A percentile compares a stretch with the other conserved stretches of the same genome.
Conservation (phyloP, 352 stramenopile species). For the Pythium pyrilobum region DNA sequence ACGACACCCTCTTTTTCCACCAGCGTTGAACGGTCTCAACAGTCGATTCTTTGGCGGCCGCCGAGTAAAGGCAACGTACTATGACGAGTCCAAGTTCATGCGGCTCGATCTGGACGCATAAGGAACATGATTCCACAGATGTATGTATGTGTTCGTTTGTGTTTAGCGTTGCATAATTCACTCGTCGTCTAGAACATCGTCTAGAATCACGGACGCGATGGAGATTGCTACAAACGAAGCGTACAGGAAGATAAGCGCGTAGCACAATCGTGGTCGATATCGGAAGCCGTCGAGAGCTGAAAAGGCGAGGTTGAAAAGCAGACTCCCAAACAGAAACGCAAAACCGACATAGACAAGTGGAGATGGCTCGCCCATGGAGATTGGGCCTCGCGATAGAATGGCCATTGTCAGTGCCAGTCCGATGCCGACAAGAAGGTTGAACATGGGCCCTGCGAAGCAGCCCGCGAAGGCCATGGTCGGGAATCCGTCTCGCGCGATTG, state of each 20-base stretch:
- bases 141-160: too few species aligned
- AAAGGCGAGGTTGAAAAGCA: constrained; percentile 58
- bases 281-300: constrained; percentile 51
- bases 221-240: constrained; percentile 60
- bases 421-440: constrained; percentile 71
- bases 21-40: constrained; percentile 77
- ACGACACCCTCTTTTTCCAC: too few species aligned
- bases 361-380: constrained; percentile 48
- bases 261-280: constrained; percentile 58
- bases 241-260: constrained; percentile 54
- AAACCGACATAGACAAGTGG: constrained; percentile 67
- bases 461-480: constrained; percentile 80
- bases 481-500: constrained; percentile 73
- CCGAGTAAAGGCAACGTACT: constrained; percentile 77
- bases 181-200: neutral
- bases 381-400: constrained; percentile 43
- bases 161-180: too few species aligned
- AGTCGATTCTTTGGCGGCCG: constrained; percentile 87
- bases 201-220: constrained; percentile 36
- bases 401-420: constrained; percentile 62
- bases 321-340: constrained; percentile 53
- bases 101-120: constrained; percentile 48
- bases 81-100: constrained; percentile 77
- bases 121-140: neutral
- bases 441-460: constrained; percentile 80